Conservation (phyloP, 306 rosid genomes). For the Rosa rugosa region DNA sequence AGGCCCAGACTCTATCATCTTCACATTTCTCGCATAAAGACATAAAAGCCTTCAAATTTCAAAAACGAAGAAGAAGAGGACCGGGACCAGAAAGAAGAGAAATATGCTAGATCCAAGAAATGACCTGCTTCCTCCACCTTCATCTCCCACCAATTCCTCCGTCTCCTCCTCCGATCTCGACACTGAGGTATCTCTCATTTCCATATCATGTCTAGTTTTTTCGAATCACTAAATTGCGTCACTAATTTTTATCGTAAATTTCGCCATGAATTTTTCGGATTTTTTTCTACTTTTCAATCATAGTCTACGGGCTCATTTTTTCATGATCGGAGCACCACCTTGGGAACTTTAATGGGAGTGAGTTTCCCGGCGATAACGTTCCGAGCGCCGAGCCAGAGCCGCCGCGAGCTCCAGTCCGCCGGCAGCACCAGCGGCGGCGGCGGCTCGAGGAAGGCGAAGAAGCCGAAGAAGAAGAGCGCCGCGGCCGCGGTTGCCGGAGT, state of each 20-base stretch:
- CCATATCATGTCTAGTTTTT: background rate
- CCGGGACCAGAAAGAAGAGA: background rate
- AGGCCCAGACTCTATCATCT: background rate
- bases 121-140: conserved; percentile 77
- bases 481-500: conserved; percentile 18
- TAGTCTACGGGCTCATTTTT: conserved; percentile 96
- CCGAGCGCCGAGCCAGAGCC: conserved; percentile 78
- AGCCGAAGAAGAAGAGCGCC: conserved; percentile 38
- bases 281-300: background rate
- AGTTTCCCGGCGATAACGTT: conserved; percentile 80
- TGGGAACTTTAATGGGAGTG: conserved; percentile 91
- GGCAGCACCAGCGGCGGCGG: background rate
- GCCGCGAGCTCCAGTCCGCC: conserved; percentile 43
- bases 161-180: conserved; percentile 98
- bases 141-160: conserved; percentile 88
- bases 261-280: background rate
- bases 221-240: background rate
- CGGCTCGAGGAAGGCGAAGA: conserved; percentile 35
- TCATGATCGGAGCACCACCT: conserved; percentile 83
- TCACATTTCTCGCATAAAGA: background rate
- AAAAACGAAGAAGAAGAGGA: background rate
- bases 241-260: background rate
- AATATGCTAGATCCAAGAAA: conserved; percentile 78
- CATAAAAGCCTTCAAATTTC: conserved; percentile 13
- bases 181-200: conserved; percentile 49